Evolutionary conservation across 2,329 filamentous ascomycete species (phyloP), one percentile per base, ranked within the genome.

Genomic region (Grosmannia serpens): DNA sequence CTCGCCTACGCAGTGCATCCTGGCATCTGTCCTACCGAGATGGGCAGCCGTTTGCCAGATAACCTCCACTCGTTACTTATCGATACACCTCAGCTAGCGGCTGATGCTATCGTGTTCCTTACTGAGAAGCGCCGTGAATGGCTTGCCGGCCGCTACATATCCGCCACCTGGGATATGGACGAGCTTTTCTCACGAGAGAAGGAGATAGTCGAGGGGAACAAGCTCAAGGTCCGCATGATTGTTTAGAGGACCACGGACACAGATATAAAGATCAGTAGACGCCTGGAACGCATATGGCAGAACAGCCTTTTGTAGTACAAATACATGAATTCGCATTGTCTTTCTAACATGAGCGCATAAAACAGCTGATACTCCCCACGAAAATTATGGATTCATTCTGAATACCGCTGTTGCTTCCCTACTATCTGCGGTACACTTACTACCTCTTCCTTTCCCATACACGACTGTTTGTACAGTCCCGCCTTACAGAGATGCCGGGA

Each of bases 1-100:
- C 63, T 78, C 8, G 70, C 70, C n/a, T 70, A 71, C 49, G 63
- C 69, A 2, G 57, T 78, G 4, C 75, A 80, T 64, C 77, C 77
- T 0, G 78, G 77, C 3, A 71, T 70, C 15, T 70, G 76, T 1
- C 66, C 65, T 62, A 80, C 77, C 0, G 74, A 75, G 31, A 66
- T 79, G 57, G 70, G 72, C 3, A 49, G 50, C 11, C 65, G 66
- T 1, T 68, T 75, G 67, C 72, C 72, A 0, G 47, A 67, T 24
- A 38, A 65, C 5, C 24, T 55, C 3, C 59, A 55, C 11, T 11
- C 49, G 13, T 24, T 29, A 2, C 59, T 67, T 47, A 61, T 57
- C 7, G 65, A 67, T 24, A 60, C 61, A 46, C 56, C 62, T 1
- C 62, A 65, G 55, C 56, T 67, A 41, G 44, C 61, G 3, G 64